A percentile compares a stretch with the other conserved stretches of the same genome.
These are phyloP conservation scores for Crithidia bombi DNA, from an alignment of 208 protist genomes.

Conservation along the genomic window DNA sequence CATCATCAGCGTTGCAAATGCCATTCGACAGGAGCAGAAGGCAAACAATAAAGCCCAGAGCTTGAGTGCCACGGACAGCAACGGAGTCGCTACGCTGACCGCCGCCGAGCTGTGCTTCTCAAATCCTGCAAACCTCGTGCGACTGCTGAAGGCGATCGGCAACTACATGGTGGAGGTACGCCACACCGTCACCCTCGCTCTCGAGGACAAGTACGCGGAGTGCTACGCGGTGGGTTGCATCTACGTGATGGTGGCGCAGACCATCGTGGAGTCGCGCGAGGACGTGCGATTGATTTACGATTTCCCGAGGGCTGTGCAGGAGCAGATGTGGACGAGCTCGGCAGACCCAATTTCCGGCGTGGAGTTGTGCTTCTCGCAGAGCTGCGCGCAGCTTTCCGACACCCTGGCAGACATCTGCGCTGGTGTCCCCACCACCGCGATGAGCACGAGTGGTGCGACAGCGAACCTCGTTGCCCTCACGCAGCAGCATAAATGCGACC, in stretches of 20 bases:
- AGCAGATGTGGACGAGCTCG: slow-evolving; percentile 63
- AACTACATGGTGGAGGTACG: slow-evolving; percentile 44
- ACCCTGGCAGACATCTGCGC: slow-evolving; percentile 47
- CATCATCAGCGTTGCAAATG: slow-evolving; percentile 56
- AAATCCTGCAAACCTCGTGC: slow-evolving; percentile 41
- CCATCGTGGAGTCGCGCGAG: slow-evolving; percentile 71
- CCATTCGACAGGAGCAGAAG: slow-evolving; percentile 35
- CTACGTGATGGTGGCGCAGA: slow-evolving; percentile 63
- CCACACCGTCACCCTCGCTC: slow-evolving; percentile 48
- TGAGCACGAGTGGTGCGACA: not conserved
- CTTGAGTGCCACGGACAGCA: not conserved
- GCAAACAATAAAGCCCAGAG: not conserved
- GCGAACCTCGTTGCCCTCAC: slow-evolving; percentile 9
- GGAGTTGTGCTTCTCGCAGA: slow-evolving; percentile 47
- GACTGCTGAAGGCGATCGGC: slow-evolving; percentile 48
- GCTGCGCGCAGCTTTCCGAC: slow-evolving; percentile 40
- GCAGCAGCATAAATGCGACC: slow-evolving; percentile 30
- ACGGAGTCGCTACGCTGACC: slow-evolving; percentile 27
- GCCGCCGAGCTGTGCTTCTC: slow-evolving; percentile 75
- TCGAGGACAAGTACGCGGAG: slow-evolving; percentile 61
- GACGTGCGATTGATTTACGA: slow-evolving; percentile 45
- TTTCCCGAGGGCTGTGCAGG: slow-evolving; percentile 28
- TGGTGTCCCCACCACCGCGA: not conserved
- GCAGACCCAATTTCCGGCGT: slow-evolving; percentile 38
- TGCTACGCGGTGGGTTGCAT: slow-evolving; percentile 62